Evolutionary conservation across 805 yeast species (phyloP).

Genomic region (Monosporozyma aerobia): DNA sequence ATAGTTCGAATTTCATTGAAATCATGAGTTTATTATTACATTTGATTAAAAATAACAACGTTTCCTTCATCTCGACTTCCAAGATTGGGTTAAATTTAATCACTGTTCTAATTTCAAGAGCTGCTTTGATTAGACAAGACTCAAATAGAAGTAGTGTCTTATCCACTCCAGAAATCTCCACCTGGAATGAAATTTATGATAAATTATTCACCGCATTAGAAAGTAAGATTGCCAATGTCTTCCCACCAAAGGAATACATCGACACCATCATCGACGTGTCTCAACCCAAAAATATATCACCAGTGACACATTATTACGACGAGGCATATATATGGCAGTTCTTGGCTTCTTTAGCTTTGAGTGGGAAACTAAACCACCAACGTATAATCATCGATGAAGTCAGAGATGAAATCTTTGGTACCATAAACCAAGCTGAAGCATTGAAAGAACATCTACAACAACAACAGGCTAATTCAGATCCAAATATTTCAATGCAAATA

Average conservation of each 20-base stretch:
- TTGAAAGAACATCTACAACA: slow-evolving; percentile 22
- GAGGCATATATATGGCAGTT: slow-evolving; percentile 94
- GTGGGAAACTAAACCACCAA: slow-evolving; percentile 86
- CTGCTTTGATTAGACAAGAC: slow-evolving; percentile 86
- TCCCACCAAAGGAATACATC: slow-evolving; percentile 55
- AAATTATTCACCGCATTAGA: slow-evolving; percentile 70
- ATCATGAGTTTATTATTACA: slow-evolving; percentile 68
- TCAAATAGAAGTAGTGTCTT: slow-evolving; percentile 35
- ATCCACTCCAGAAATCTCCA: slow-evolving; percentile 33
- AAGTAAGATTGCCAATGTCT: slow-evolving; percentile 64
- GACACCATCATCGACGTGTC: slow-evolving; percentile 11
- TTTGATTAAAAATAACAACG: slow-evolving; percentile 60
- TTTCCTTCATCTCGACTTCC: slow-evolving; percentile 44
- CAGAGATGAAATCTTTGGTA: slow-evolving; percentile 85
- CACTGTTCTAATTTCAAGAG: slow-evolving; percentile 84
- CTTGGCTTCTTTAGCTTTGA: slow-evolving; percentile 84
- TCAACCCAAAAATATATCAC: not conserved
- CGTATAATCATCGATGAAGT: slow-evolving; percentile 90
- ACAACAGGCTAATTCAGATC: not conserved
- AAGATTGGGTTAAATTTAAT: slow-evolving; percentile 80
- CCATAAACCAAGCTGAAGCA: slow-evolving; percentile 65
- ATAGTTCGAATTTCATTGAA: slow-evolving; percentile 67
- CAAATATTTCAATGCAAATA: not conserved
- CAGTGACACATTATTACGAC: slow-evolving; percentile 32
- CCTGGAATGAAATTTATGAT: slow-evolving; percentile 78